Conservation (phyloP, 352 stramenopile genomes). For the Phytopythium cucurbitacearum region DNA sequence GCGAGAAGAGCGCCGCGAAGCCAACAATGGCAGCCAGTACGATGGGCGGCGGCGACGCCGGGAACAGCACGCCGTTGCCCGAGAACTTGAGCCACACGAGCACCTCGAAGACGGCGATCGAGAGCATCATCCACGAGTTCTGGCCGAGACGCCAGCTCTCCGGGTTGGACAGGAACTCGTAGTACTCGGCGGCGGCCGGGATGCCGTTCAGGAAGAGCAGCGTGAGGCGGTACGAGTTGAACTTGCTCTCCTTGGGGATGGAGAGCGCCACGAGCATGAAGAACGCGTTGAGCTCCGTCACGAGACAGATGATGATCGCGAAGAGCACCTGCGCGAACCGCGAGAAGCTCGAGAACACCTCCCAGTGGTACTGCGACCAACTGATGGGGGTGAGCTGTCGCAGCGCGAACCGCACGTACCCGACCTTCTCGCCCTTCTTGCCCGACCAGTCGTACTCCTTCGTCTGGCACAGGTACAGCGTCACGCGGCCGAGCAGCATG, state of each 20-base stretch:
- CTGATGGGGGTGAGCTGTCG: conserved; percentile 87
- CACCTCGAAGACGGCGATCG: conserved; percentile 71
- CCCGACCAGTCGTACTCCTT: conserved; percentile 90
- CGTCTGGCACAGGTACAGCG: conserved; percentile 74
- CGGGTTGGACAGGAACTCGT: conserved; percentile 82
- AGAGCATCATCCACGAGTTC: conserved; percentile 83
- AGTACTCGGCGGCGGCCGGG: conserved; percentile 80
- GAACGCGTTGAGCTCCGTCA: conserved; percentile 92
- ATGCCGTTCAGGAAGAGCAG: conserved; percentile 83
- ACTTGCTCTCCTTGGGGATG: conserved; percentile 84
- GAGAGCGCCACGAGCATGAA: conserved; percentile 88
- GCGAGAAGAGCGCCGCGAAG: conserved; percentile 57
- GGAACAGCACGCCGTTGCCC: conserved; percentile 52
- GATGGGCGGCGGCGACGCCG: conserved; percentile 38
- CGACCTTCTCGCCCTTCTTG: conserved; percentile 66
- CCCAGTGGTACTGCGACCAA: conserved; percentile 89
- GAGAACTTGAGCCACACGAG: conserved; percentile 85
- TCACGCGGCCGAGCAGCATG: conserved; percentile 77
- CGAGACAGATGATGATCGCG: conserved; percentile 75
- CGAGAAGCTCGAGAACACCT: conserved; percentile 90
- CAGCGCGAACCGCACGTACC: conserved; percentile 61
- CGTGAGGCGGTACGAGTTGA: conserved; percentile 76
- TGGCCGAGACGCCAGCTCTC: conserved; percentile 71
- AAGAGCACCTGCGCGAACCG: conserved; percentile 83
- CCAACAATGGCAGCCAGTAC: conserved; percentile 58